Evolutionary conservation across 225 moss, liverwort and hornwort species (phyloP), one percentile per base, ranked within the genome.

Genomic region (Asterella californica): DNA sequence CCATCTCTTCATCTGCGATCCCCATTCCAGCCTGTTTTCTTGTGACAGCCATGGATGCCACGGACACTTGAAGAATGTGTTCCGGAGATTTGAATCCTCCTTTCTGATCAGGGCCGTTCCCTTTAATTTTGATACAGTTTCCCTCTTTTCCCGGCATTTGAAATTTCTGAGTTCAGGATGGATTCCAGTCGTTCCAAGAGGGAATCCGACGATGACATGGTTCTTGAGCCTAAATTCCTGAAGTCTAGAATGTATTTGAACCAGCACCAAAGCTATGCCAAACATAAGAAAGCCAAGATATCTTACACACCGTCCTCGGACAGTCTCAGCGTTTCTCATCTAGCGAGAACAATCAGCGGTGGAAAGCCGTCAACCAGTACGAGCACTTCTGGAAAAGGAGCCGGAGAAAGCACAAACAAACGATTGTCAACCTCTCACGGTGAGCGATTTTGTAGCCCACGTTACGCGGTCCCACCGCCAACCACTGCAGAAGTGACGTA

Each of bases 271-370:
- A 81, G 74, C 75, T 84, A 80, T 45, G 80, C 84, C 38, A 80
- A 78, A 45, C 82, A 80, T 21, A 87, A 87, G 76, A 84, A 81
- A 49, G 87, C 87, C 60, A 87, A 84, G 79, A 33, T 87, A 11
- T 64, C 78, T 6, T 65, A 65, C 46, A 65, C 78, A 22, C 78
- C 78, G 9, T 76, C 76, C 0, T 36, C 76, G 24, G 76, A 76
- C 45, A 76, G 76, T 25, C 42, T 76, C 19, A 76, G 76, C 61
- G 70, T 65, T 12, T 76, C 81, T 65, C 76, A 57, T 70, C 33
- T 72, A 2, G 46, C 68, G 17, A 72, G 79, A 55, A 46, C 48
- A 10, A 18, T 53, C 2, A 75, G 81, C 34, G 32, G 77, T 74
- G 67, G 46, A 14, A 61, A 72, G 2, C 60, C 63, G 17, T 47